Conservation (phyloP, 257 asterid species). For the Oldenlandia corymbosa region DNA sequence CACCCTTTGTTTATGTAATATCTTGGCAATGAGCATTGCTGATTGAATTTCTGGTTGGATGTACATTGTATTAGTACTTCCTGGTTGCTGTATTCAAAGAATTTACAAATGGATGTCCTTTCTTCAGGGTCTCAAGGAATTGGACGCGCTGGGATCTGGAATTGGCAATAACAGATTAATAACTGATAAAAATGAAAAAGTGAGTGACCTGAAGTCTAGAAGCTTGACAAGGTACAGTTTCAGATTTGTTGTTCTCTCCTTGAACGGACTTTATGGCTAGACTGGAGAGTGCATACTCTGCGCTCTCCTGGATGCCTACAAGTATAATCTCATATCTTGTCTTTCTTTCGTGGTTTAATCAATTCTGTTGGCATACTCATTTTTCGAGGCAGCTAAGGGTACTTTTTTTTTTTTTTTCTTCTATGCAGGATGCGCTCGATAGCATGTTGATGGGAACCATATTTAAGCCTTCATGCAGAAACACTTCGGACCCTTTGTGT, state of each 20-base stretch:
- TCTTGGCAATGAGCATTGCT: background rate
- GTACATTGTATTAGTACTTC: background rate
- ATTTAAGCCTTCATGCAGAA: background rate
- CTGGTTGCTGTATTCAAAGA: background rate
- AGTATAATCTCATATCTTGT: too few species aligned
- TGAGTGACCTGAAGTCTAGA: constrained; percentile 19
- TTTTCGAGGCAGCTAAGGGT: background rate
- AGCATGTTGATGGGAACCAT: constrained; percentile 4
- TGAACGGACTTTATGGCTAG: background rate
- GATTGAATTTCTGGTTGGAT: background rate
- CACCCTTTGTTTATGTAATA: background rate
- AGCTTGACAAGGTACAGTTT: constrained; percentile 38
- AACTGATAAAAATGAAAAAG: constrained; percentile 45
- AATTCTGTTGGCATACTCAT: background rate
- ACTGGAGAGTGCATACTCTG: background rate
- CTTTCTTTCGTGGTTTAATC: too few species aligned
- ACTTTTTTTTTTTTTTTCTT: too few species aligned
- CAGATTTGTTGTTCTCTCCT: background rate
- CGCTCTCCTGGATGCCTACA: too few species aligned
- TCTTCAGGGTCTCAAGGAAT: constrained; percentile 65
- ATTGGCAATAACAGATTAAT: constrained; percentile 16
- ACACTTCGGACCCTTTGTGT: background rate
- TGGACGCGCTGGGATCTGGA: constrained; percentile 28
- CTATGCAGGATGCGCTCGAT: constrained; percentile 12
- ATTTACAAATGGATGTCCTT: background rate